Evolutionary conservation across 202 grass and related monocot genomes (phyloP).

Genomic region (Cymbopogon flexuosus): DNA sequence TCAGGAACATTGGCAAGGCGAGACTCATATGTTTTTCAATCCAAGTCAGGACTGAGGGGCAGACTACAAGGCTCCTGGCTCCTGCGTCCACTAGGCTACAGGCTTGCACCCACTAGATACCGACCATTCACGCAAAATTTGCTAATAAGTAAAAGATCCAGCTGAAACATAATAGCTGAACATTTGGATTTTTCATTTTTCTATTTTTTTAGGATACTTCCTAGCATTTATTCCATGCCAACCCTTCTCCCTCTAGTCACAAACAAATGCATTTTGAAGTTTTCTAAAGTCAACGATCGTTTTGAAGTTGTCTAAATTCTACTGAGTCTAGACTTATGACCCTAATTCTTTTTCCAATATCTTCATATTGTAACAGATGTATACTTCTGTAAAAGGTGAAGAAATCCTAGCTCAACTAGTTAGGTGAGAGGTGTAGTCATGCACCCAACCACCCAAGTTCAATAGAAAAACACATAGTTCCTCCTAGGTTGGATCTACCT

Average conservation of each 20-base stretch:
- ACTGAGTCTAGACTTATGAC: neutral
- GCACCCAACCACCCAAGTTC: too few relatives aligned
- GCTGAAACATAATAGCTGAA: neutral
- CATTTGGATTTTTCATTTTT: neutral
- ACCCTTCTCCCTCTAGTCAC: neutral
- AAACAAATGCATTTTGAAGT: neutral
- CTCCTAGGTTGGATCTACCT: neutral
- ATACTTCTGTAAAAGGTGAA: neutral
- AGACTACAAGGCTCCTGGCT: too few relatives aligned
- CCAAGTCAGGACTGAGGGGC: too few relatives aligned
- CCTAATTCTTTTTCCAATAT: neutral
- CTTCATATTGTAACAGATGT: too few relatives aligned
- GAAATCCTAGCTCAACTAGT: too few relatives aligned
- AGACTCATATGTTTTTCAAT: too few relatives aligned
- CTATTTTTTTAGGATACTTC: neutral
- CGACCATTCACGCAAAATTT: too few relatives aligned
- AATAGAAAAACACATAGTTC: too few relatives aligned
- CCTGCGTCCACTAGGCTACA: too few relatives aligned
- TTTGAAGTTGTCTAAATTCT: neutral
- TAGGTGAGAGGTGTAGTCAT: too few relatives aligned
- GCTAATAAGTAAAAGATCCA: conserved; percentile 10
- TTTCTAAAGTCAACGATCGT: neutral
- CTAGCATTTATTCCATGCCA: neutral
- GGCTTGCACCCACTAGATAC: too few relatives aligned
- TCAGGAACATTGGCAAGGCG: too few relatives aligned